Percentiles rank a stretch among this genome's conserved stretches.
phyloP scores from a whole-genome alignment of 352 stramenopile species.

The Phytophthora cryptogea region DNA sequence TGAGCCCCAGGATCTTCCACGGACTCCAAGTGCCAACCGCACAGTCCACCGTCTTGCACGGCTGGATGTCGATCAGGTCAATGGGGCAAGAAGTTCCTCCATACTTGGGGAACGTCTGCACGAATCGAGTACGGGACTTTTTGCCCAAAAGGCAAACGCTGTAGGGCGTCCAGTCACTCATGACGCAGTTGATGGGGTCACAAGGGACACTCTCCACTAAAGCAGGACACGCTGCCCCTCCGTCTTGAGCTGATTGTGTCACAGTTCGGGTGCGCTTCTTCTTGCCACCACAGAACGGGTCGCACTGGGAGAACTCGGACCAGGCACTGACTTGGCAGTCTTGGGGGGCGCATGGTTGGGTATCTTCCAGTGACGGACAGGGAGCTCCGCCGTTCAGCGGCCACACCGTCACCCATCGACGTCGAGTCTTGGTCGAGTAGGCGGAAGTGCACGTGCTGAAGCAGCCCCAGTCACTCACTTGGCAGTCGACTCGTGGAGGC shows the following conservation, averaged over 20 bases:
- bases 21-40: conserved; percentile 38
- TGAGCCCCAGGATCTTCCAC: conserved; percentile 39
- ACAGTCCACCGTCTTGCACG: conserved; percentile 51
- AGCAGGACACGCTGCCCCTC: conserved; percentile 33
- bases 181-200: conserved; percentile 49
- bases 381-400: conserved; percentile 36
- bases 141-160: conserved; percentile 40
- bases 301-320: conserved; percentile 36
- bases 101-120: conserved; percentile 43
- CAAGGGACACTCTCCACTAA: conserved; percentile 38
- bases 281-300: conserved; percentile 31
- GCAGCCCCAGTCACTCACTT: conserved; percentile 42
- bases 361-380: conserved; percentile 52
- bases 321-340: conserved; percentile 45
- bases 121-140: conserved; percentile 38
- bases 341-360: conserved; percentile 45
- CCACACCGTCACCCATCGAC: conserved; percentile 34
- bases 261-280: conserved; percentile 43
- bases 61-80: conserved; percentile 28
- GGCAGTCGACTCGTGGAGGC: conserved; percentile 28
- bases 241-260: conserved; percentile 28
- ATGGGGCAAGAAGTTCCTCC: conserved; percentile 39
- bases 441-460: conserved; percentile 41
- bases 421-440: conserved; percentile 44
- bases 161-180: conserved; percentile 49